Evolutionary conservation across 129 eudicot species (phyloP).

Genomic region (Chrysanthemum seticuspe): DNA sequence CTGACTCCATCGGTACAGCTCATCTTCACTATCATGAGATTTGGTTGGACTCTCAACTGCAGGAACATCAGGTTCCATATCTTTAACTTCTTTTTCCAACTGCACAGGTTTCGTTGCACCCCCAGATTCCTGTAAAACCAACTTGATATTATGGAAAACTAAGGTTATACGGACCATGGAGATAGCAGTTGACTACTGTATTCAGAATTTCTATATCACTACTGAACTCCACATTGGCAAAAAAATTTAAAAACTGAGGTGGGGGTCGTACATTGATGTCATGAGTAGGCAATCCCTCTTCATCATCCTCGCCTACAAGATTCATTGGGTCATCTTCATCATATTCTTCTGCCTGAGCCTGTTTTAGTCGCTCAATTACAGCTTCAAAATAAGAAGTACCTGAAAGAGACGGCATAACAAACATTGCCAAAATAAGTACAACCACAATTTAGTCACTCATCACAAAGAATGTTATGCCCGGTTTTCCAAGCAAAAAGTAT

Average conservation of each 20-base stretch:
- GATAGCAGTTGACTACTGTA: too few species aligned
- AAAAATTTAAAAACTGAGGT: background rate
- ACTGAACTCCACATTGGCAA: background rate
- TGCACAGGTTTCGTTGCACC: constrained; percentile 28
- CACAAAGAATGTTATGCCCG: background rate
- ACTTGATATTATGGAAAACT: background rate
- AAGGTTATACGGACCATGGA: too few species aligned
- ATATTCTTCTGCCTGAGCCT: constrained; percentile 44
- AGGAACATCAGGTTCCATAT: constrained; percentile 15
- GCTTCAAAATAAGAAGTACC: constrained; percentile 62
- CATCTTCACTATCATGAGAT: constrained; percentile 57
- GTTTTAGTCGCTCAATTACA: constrained; percentile 53
- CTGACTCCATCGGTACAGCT: constrained; percentile 43
- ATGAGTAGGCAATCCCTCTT: constrained; percentile 34
- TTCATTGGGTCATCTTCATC: constrained; percentile 38
- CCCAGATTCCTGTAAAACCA: constrained; percentile 35
- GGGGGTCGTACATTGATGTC: constrained; percentile 27
- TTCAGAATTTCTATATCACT: too few species aligned
- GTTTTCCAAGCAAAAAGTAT: background rate
- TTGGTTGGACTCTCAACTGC: constrained; percentile 41
- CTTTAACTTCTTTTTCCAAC: constrained; percentile 32
- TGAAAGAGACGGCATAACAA: constrained; percentile 27
- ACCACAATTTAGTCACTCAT: background rate
- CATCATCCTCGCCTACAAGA: constrained; percentile 46
- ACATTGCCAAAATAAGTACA: too few species aligned